phyloP scores from a whole-genome alignment of 371 early-diverging fungal genomes.

The Capillidium rhysosporum region DNA sequence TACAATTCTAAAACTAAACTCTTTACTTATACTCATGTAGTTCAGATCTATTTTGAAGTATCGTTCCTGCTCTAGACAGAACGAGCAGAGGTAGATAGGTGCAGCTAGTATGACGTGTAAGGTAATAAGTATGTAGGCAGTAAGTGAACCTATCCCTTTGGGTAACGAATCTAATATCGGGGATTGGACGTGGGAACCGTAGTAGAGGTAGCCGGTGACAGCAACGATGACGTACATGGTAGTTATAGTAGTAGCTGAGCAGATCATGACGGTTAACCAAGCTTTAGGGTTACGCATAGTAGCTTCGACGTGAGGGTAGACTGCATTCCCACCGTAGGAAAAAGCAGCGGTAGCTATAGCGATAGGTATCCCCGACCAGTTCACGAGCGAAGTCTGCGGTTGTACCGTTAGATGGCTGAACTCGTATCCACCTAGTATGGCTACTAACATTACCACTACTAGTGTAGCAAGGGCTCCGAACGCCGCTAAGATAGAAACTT shows the following conservation, averaged over 20 bases:
- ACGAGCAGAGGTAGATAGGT: conserved; percentile 60
- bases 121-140: conserved; percentile 54
- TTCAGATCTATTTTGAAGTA: conserved; percentile 18
- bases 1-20: conserved; percentile 30
- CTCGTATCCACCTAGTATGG: not conserved
- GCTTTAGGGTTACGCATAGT: conserved; percentile 56
- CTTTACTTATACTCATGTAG: conserved; percentile 8
- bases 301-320: conserved; percentile 68
- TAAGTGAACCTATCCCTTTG: conserved; percentile 18
- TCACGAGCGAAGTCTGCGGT: conserved; percentile 17
- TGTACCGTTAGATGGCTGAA: not conserved
- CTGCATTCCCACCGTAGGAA: conserved; percentile 58
- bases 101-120: conserved; percentile 65
- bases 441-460: conserved; percentile 19
- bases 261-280: conserved; percentile 44
- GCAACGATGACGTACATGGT: conserved; percentile 54
- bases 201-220: conserved; percentile 57
- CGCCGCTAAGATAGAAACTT: conserved; percentile 36
- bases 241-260: conserved; percentile 49
- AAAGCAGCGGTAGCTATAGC: conserved; percentile 41
- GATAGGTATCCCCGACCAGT: conserved; percentile 20
- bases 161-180: conserved; percentile 60
- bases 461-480: conserved; percentile 29
- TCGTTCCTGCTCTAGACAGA: conserved; percentile 47
- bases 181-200: conserved; percentile 38